Percentiles rank a stretch among this genome's conserved stretches.
phyloP scores from a whole-genome alignment of 305 asterid species.

The Plantago coronopus region DNA sequence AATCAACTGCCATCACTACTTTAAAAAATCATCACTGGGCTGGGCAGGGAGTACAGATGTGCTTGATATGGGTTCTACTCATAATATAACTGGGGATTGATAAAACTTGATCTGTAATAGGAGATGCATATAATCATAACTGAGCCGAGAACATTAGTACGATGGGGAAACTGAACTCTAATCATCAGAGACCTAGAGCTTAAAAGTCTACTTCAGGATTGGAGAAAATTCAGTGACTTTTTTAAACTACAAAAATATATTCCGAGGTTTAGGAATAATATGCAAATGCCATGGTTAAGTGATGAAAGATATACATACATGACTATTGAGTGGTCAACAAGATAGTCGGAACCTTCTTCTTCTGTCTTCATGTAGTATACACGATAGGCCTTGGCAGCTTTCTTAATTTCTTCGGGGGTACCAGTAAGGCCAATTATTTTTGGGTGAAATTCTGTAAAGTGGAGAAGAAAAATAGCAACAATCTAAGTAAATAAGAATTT shows the following conservation, averaged over 20 bases:
- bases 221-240: not conserved
- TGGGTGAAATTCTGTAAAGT: conserved; percentile 74
- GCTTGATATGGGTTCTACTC: too few relatives aligned
- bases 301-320: conserved; percentile 49
- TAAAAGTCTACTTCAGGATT: not conserved
- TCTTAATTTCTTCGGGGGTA: conserved; percentile 61
- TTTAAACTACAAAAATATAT: too few relatives aligned
- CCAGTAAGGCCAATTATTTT: conserved; percentile 85
- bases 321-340: conserved; percentile 93
- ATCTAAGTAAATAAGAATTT: not conserved
- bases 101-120: too few relatives aligned
- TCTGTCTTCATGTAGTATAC: conserved; percentile 96
- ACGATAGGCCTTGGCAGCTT: conserved; percentile 86
- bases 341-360: conserved; percentile 90
- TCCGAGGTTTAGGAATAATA: too few relatives aligned
- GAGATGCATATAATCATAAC: too few relatives aligned
- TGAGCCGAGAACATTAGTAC: too few relatives aligned
- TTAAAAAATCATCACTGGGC: too few relatives aligned
- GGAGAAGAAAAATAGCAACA: conserved; percentile 9
- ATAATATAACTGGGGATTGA: too few relatives aligned
- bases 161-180: too few relatives aligned
- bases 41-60: too few relatives aligned
- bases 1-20: too few relatives aligned
- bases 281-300: too few relatives aligned
- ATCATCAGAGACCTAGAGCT: not conserved